These are phyloP conservation scores for Coemansia sp. DNA, from an alignment of 192 early-diverging fungal genomes.

Conservation along the genomic window DNA sequence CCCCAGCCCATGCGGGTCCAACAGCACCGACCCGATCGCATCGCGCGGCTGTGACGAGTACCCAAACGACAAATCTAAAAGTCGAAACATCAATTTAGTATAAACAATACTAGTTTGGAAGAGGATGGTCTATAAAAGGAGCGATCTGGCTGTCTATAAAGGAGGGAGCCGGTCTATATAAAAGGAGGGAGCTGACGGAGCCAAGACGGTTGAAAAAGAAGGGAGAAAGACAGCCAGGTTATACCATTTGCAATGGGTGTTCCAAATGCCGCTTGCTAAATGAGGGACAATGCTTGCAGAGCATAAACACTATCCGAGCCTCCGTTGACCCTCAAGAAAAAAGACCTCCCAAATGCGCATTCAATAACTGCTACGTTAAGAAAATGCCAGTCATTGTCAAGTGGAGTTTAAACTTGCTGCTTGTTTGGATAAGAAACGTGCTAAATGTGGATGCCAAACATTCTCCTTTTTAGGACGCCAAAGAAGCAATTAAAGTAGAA, in stretches of 20 bases:
- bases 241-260: neutral
- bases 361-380: conserved; percentile 1
- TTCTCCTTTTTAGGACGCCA: conserved; percentile 12
- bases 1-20: conserved; percentile 24
- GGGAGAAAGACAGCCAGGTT: neutral
- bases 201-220: neutral
- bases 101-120: neutral
- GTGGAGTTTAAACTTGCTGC: conserved; percentile 8
- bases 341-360: neutral
- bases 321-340: neutral
- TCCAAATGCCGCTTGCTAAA: neutral
- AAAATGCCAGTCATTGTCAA: no score
- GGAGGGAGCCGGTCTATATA: neutral
- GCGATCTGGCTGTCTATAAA: neutral
- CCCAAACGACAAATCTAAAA: conserved; percentile 38
- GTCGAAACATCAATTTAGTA: conserved; percentile 1
- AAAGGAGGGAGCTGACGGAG: no score
- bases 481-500: conserved; percentile 39
- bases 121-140: neutral
- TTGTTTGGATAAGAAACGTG: conserved; percentile 13
- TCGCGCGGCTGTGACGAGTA: conserved; percentile 40
- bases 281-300: neutral
- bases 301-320: neutral
- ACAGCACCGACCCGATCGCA: conserved; percentile 18
- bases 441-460: neutral